A percentile compares a stretch with the other conserved stretches of the same genome.
phyloP scores from a whole-genome alignment of 805 yeast species.

The Barnettozyma pratensis region DNA sequence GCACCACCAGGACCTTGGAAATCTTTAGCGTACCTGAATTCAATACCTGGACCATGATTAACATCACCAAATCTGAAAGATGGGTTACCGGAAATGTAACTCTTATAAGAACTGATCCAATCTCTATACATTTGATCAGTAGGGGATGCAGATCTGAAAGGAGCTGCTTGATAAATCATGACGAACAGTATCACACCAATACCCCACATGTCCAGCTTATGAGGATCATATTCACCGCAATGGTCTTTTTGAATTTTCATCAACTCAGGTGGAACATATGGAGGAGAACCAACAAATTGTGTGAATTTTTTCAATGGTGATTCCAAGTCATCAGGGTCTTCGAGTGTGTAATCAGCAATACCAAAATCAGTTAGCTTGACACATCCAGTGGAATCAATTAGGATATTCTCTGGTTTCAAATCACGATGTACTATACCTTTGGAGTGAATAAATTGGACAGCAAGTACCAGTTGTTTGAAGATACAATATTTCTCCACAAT shows the following conservation, averaged over 20 bases:
- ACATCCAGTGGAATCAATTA: slow-evolving; percentile 54
- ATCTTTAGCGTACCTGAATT: slow-evolving; percentile 62
- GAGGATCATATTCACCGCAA: slow-evolving; percentile 50
- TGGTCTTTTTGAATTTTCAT: slow-evolving; percentile 34
- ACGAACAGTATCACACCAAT: slow-evolving; percentile 65
- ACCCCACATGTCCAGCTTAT: slow-evolving; percentile 68
- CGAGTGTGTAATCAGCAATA: slow-evolving; percentile 62
- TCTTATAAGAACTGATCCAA: slow-evolving; percentile 44
- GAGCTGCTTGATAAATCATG: slow-evolving; percentile 50
- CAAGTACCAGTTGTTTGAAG: slow-evolving; percentile 64
- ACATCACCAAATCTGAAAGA: slow-evolving; percentile 42
- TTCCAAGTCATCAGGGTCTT: slow-evolving; percentile 41
- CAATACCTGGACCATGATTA: slow-evolving; percentile 62
- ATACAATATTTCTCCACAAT: slow-evolving; percentile 54
- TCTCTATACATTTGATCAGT: slow-evolving; percentile 51
- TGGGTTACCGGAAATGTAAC: slow-evolving; percentile 36
- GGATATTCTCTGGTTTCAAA: slow-evolving; percentile 68
- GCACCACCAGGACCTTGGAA: slow-evolving; percentile 57
- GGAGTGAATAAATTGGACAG: slow-evolving; percentile 57
- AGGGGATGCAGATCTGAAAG: slow-evolving; percentile 48
- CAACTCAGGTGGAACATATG: slow-evolving; percentile 77
- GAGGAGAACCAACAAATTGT: slow-evolving; percentile 71
- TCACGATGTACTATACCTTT: slow-evolving; percentile 68
- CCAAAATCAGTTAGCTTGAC: slow-evolving; percentile 76
- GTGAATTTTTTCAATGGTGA: slow-evolving; percentile 34